These are phyloP conservation scores for Pythium guiyangense DNA, from an alignment of 352 stramenopile genomes.

Conservation along the genomic window DNA sequence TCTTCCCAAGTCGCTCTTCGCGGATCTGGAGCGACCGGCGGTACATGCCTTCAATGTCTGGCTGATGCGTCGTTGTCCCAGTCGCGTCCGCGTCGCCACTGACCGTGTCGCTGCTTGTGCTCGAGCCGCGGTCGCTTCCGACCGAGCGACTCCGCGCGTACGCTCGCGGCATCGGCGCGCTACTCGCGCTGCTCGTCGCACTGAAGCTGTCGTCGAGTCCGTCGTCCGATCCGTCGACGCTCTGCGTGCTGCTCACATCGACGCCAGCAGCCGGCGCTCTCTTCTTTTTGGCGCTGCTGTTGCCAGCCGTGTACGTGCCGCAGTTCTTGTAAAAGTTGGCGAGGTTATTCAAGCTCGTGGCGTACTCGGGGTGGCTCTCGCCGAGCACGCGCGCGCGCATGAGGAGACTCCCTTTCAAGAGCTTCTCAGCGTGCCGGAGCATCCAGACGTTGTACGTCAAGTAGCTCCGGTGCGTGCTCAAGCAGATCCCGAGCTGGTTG, in stretches of 20 bases:
- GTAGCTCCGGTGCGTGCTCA: conserved; percentile 69
- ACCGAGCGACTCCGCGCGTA: conserved; percentile 1
- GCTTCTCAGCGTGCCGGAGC: conserved; percentile 62
- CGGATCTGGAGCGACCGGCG: conserved; percentile 72
- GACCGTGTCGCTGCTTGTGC: conserved; percentile 12
- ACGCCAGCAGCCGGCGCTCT: background rate
- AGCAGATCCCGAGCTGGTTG: conserved; percentile 75
- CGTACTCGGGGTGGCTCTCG: conserved; percentile 73
- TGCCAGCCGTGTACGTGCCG: conserved; percentile 11
- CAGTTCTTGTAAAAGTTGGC: conserved; percentile 86
- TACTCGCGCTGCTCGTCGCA: background rate
- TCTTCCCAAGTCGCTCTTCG: conserved; percentile 52
- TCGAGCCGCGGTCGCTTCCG: conserved; percentile 11
- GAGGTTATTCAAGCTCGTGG: conserved; percentile 79
- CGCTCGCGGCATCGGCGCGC: background rate
- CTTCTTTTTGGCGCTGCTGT: conserved; percentile 12
- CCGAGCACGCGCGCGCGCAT: conserved; percentile 74
- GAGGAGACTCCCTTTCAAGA: conserved; percentile 62
- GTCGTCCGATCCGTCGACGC: conserved; percentile 15
- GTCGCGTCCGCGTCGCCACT: conserved; percentile 2
- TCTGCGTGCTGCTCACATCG: conserved; percentile 6
- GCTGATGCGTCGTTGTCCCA: conserved; percentile 8
- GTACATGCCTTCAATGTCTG: conserved; percentile 74
- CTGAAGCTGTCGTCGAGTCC: conserved; percentile 2
- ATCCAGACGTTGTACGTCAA: conserved; percentile 72